Evolutionary conservation across 495 filamentous ascomycete species (phyloP).

Genomic region (Pseudevernia furfuracea): DNA sequence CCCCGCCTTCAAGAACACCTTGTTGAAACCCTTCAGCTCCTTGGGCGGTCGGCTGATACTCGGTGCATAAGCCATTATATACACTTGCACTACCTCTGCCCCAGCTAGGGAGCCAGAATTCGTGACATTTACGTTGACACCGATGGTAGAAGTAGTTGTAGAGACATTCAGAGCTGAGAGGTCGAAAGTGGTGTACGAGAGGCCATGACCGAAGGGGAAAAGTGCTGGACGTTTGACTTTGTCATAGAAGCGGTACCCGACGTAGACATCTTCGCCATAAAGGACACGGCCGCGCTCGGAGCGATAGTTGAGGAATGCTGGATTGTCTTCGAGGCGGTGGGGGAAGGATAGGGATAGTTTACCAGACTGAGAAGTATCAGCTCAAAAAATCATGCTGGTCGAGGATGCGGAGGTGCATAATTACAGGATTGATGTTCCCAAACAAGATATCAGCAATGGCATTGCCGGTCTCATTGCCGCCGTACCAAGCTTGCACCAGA

Average conservation of each 20-base stretch:
- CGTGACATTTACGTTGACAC: constrained; percentile 54
- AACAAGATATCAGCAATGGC: constrained; percentile 52
- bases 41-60: constrained; percentile 60
- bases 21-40: constrained; percentile 73
- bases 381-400: neutral
- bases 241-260: constrained; percentile 82
- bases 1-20: constrained; percentile 60
- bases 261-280: constrained; percentile 73
- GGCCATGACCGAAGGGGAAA: constrained; percentile 77
- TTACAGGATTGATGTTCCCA: constrained; percentile 45
- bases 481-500: constrained; percentile 69
- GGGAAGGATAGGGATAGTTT: constrained; percentile 59
- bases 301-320: constrained; percentile 69
- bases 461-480: constrained; percentile 60
- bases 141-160: constrained; percentile 47
- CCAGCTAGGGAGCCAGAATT: constrained; percentile 61
- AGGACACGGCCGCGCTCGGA: constrained; percentile 69
- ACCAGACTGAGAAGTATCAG: constrained; percentile 30
- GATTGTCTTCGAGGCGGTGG: constrained; percentile 59
- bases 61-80: constrained; percentile 49
- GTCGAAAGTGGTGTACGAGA: constrained; percentile 71
- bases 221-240: constrained; percentile 54
- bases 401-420: neutral
- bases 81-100: constrained; percentile 74
- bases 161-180: constrained; percentile 54